A percentile compares a stretch with the other conserved stretches of the same genome.
These are phyloP conservation scores for Ophiostoma novo-ulmi DNA, from an alignment of 2,329 filamentous ascomycete genomes.

Conservation along the genomic window DNA sequence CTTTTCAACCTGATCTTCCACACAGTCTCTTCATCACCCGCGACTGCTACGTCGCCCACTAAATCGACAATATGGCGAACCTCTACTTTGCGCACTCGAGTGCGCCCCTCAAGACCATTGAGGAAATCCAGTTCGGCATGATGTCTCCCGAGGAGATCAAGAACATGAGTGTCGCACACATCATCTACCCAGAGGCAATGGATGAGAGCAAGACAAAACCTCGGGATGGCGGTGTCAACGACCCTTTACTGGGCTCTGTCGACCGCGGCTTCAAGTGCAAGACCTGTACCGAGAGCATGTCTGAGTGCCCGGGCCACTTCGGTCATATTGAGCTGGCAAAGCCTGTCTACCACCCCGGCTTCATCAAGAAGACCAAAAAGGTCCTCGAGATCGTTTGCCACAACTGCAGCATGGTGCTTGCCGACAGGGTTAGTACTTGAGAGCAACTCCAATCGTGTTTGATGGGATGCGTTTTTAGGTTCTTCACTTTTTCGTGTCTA, in stretches of 20 bases:
- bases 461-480: conserved; percentile 36
- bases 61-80: conserved; percentile 67
- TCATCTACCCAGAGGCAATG: conserved; percentile 99
- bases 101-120: conserved; percentile 92
- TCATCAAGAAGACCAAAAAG: conserved; percentile 99
- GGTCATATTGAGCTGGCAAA: conserved; percentile 97
- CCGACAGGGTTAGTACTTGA: conserved; percentile 88
- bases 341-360: conserved; percentile 91
- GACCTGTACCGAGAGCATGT: conserved; percentile 92
- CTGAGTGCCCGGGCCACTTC: conserved; percentile 95
- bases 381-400: conserved; percentile 97
- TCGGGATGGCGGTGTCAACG: conserved; percentile 86
- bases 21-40: background rate
- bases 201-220: conserved; percentile 90
- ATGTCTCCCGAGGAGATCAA: conserved; percentile 98
- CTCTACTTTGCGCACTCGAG: conserved; percentile 85
- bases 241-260: conserved; percentile 92
- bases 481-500: conserved; percentile 38
- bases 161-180: conserved; percentile 93
- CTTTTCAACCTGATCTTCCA: background rate
- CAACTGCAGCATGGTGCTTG: conserved; percentile 95
- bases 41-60: conserved; percentile 3
- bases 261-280: conserved; percentile 93
- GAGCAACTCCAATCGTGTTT: conserved; percentile 18
- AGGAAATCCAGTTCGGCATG: conserved; percentile 98